phyloP scores from a whole-genome alignment of 345 rosid species.

The Gossypioides kirkii region DNA sequence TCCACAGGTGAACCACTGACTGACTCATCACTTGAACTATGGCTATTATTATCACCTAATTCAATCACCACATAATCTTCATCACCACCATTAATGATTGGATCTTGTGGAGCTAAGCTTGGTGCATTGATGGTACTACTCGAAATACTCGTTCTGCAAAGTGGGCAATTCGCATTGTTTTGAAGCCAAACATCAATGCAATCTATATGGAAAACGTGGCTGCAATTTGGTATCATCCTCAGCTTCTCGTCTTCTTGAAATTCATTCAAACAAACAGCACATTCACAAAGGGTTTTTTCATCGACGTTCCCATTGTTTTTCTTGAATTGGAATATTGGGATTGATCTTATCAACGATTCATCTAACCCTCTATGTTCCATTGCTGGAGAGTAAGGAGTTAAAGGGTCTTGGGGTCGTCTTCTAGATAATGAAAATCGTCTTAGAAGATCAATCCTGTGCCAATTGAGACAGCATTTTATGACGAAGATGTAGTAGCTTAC shows the following conservation, averaged over 20 bases:
- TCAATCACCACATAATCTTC: conserved; percentile 75
- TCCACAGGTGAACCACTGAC: conserved; percentile 35
- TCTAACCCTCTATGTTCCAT: conserved; percentile 61
- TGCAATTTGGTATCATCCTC: conserved; percentile 61
- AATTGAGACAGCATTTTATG: conserved; percentile 82
- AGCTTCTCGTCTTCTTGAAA: conserved; percentile 79
- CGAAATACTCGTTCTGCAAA: conserved; percentile 78
- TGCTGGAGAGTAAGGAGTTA: conserved; percentile 43
- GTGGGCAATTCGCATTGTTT: conserved; percentile 79
- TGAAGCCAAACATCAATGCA: conserved; percentile 96
- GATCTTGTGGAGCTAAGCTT: conserved; percentile 44
- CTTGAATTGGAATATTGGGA: conserved; percentile 73
- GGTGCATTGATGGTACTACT: conserved; percentile 33
- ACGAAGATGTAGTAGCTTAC: conserved; percentile 82
- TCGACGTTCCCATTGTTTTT: conserved; percentile 24
- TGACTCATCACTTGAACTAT: conserved; percentile 21
- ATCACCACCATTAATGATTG: conserved; percentile 38
- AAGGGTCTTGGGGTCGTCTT: conserved; percentile 39
- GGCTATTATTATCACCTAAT: conserved; percentile 26
- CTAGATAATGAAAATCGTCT: conserved; percentile 57
- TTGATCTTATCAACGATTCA: conserved; percentile 71
- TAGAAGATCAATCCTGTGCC: conserved; percentile 66
- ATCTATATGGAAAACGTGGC: conserved; percentile 84
- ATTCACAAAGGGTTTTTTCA: conserved; percentile 43
- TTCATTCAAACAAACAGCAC: conserved; percentile 81